Base-by-base conservation (phyloP, 306 rosid genomes). In the cucumber (Cucumis sativus) region DNA sequence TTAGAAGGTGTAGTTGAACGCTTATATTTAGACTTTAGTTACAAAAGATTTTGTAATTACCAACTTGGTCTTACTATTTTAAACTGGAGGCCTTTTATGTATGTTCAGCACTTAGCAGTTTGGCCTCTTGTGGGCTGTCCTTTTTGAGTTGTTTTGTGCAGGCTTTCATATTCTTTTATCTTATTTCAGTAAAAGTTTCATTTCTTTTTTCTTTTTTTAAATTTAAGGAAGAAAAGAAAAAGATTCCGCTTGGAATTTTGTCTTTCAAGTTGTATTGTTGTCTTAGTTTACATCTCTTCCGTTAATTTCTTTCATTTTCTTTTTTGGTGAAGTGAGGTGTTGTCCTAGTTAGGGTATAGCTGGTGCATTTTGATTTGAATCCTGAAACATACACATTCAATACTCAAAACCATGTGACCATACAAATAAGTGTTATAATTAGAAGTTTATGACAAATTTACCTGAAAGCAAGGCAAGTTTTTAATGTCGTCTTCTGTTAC, bases 401-500 rank as follows among this genome's bases (percentile, higher is more conserved):
- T 49, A 45, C 40, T 47, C 76, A 71, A 47, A 49, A 71, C 15
- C 58, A 71, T 13, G 59, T 7, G 37, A 71, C 37, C 37, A 8
- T 51, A 72, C 28, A 73, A 72, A 52, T 51, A 28, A 49, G 25
- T 47, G 64, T 49, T 77, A 73, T 41, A 78, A 81, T 17, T 69
- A 72, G 79, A 82, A 86, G 80, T 43, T 47, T 51, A 39, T 11
- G 49, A 43, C 65, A 66, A 75, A 69, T 79, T 84, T 66, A 89
- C 99, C 84, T 83, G 96, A 78, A 96, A 91, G 90, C 97, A 83
- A 41, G 97, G 99, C 79, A 88, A 76, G 79, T 84, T 82, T 88
- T 96, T 96, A 49, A 96, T 92, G 79, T 96, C 98, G 56, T 96
- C 99, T 80, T 96, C 97, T 2, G 97, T 91, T 60, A 96, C 97